A percentile compares a stretch with the other conserved stretches of the same genome.
Evolutionary conservation across 345 rosid species (phyloP).

Genomic region (Euphorbia tirucalli): DNA sequence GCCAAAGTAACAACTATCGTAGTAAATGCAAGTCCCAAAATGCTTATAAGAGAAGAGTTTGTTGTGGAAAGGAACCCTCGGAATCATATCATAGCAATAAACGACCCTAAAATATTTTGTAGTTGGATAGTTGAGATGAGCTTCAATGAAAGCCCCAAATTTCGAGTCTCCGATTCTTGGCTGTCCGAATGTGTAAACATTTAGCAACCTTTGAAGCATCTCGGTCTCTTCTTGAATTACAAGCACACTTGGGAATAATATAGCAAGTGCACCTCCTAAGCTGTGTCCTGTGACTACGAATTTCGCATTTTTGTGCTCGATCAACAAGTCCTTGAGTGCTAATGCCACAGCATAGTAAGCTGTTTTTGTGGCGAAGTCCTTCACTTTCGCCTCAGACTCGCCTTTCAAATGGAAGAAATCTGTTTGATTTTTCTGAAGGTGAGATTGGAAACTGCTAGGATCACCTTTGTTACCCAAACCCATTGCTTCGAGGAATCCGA

Average conservation of each 20-base stretch:
- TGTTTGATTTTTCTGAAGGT: constrained; percentile 32
- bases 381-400: constrained; percentile 6
- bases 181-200: constrained; percentile 81
- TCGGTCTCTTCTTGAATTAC: constrained; percentile 58
- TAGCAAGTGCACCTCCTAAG: too few relatives aligned
- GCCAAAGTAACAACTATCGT: constrained; percentile 57
- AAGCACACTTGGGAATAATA: too few relatives aligned
- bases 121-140: constrained; percentile 44
- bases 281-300: constrained; percentile 74
- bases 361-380: constrained; percentile 38
- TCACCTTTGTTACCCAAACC: constrained; percentile 67
- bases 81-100: constrained; percentile 75
- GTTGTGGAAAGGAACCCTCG: constrained; percentile 78
- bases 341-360: constrained; percentile 56
- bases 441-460: constrained; percentile 39
- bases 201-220: constrained; percentile 56
- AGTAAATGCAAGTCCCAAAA: constrained; percentile 76
- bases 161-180: constrained; percentile 72
- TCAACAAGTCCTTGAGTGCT: constrained; percentile 54
- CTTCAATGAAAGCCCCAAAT: constrained; percentile 62
- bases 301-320: constrained; percentile 61
- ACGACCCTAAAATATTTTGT: constrained; percentile 72
- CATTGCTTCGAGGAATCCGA: constrained; percentile 85
- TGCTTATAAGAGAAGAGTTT: constrained; percentile 69
- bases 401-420: constrained; percentile 6